These are phyloP conservation scores for Corynascus novoguineensis DNA, from an alignment of 495 filamentous ascomycete species.

Conservation along the genomic window DNA sequence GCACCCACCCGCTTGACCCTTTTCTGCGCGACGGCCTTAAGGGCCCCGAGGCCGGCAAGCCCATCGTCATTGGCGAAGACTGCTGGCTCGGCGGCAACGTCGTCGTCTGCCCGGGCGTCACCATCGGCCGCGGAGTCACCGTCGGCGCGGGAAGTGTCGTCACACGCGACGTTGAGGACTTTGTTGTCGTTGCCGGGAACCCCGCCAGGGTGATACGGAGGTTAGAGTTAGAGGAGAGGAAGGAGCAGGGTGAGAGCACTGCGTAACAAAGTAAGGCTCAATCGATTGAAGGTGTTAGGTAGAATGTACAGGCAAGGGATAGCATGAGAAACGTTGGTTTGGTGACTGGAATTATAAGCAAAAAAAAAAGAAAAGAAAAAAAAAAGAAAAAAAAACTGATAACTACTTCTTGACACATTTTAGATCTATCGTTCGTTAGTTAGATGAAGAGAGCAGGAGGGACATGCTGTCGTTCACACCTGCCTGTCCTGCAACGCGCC, in stretches of 20 bases:
- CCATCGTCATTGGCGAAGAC: slow-evolving; percentile 76
- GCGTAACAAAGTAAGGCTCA: too few species aligned
- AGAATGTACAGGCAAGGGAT: too few species aligned
- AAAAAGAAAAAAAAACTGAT: not conserved
- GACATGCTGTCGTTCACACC: too few species aligned
- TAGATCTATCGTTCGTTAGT: too few species aligned
- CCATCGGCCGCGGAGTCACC: slow-evolving; percentile 63
- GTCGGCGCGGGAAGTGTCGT: slow-evolving; percentile 88
- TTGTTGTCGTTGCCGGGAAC: slow-evolving; percentile 60
- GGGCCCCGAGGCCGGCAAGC: slow-evolving; percentile 70
- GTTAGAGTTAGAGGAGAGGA: slow-evolving; percentile 6
- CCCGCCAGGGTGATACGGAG: slow-evolving; percentile 56
- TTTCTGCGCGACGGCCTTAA: slow-evolving; percentile 62
- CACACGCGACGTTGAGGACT: slow-evolving; percentile 69
- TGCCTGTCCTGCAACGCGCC: too few species aligned
- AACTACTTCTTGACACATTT: too few species aligned
- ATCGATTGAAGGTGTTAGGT: too few species aligned
- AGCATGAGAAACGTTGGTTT: too few species aligned
- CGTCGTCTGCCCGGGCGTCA: slow-evolving; percentile 70
- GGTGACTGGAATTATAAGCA: not conserved
- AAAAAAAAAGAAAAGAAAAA: not conserved
- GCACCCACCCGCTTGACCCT: slow-evolving; percentile 72
- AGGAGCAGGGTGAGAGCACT: not conserved
- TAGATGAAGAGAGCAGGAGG: too few species aligned
- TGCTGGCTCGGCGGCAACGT: slow-evolving; percentile 86